Base-by-base conservation (phyloP, 306 rosid species). In the Medicago lupulina region DNA sequence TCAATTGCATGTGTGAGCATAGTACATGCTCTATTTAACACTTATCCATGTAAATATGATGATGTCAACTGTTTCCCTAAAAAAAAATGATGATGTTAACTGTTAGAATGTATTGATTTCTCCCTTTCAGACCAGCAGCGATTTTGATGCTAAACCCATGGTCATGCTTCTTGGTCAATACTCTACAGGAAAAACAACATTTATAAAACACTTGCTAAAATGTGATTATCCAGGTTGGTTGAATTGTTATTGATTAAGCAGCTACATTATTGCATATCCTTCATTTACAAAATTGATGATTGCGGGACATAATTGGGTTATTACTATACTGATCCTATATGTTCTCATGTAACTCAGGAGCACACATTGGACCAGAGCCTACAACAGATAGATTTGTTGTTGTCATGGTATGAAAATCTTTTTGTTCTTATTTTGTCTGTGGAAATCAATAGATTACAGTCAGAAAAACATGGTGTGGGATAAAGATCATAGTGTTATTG, bases 111-210 rank as follows among this genome's bases (percentile, higher is more conserved):
- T 70, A 47, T 36, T 87, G 62, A 28, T 82, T 76, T 61, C 6
- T 70, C 70, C 49, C 57, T 82, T 80, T 83, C 86, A 95, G 97
- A 84, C 90, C 19, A 80, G 70, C 75, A 90, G 92, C 79, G 97
- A 90, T 67, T 92, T 95, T 85, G 99, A 95, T 85, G 96, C 99
- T n/a, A 95, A 95, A 81, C 99, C 99, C 21, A 92, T 95, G 97
- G 88, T 95, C 64, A 92, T 92, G 97, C 93, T 95, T 80, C 89
- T 92, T 84, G 97, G 99, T 67, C 99, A 95, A 78, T 95, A 95
- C 85, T 95, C 99, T 50, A 95, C 99, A 0, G 99, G 99, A 49
- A 95, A 95, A 78, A 95, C 99, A 75, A 95, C 99, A 17, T 92
- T 95, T 67, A 92, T 95, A 70, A 95, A 92, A 69, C 99, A 95